A percentile compares a stretch with the other conserved stretches of the same genome.
phyloP scores from a whole-genome alignment of 768 basidiomycete species.

The Pholiota molesta region DNA sequence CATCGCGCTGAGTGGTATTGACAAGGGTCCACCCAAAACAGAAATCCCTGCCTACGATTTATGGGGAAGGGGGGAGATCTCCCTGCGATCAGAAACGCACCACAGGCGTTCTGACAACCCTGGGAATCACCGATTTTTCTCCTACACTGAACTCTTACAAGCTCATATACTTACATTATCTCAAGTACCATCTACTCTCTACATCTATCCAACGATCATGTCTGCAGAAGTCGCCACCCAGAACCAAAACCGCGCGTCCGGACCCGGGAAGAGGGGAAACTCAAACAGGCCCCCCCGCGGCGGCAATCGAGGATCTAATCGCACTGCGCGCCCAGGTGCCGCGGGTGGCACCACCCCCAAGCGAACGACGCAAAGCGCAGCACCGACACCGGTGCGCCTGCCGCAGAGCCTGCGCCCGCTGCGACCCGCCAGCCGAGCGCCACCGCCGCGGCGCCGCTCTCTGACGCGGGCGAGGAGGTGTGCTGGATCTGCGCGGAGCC shows the following conservation, averaged over 20 bases:
- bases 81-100: no score
- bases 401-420: neutral
- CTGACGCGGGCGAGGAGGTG: constrained; percentile 42
- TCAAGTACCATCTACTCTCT: neutral
- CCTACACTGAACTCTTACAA: neutral
- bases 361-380: neutral
- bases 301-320: constrained; percentile 22
- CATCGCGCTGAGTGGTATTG: no score
- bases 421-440: constrained; percentile 12
- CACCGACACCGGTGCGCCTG: neutral
- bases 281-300: constrained; percentile 20
- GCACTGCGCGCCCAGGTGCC: constrained; percentile 13
- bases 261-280: constrained; percentile 14
- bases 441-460: constrained; percentile 8
- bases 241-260: constrained; percentile 17
- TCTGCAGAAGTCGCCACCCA: constrained; percentile 25
- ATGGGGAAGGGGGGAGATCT: no score
- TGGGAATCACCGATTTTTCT: no score
- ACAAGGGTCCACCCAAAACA: no score
- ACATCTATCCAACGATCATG: constrained; percentile 9
- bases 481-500: constrained; percentile 98
- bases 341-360: constrained; percentile 3
- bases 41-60: no score
- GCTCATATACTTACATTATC: neutral
- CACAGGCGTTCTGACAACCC: no score